Base-by-base conservation (phyloP, 2,329 filamentous ascomycete species). In the Talaromyces sp. region DNA sequence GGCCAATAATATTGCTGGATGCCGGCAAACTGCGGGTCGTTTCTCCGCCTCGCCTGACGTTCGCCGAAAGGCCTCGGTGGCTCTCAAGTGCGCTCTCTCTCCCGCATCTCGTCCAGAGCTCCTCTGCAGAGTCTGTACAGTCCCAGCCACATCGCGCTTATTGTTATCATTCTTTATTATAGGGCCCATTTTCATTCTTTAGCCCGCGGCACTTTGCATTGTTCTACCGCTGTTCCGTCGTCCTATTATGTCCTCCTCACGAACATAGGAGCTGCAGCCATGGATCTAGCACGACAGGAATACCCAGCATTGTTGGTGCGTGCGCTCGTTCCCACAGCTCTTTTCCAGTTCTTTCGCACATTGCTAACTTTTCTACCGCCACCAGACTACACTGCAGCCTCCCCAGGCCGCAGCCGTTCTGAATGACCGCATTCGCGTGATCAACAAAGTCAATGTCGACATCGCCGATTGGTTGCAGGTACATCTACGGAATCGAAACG, bases 401-500 rank as follows among this genome's bases (percentile, higher is more conserved):
- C 79, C 79, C 67, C 91, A 95, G 79, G 93, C 95, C 62, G 90
- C 92, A 43, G 83, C 85, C 58, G 84, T 91, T 62, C 84, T 98
- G 69, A 89, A 88, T 75, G 93, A 97, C 68, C 90, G 95, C 70
- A 85, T 98, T 68, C 90, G 89, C 76, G 86, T 91, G 76, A 93
- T 98, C 73, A 85, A 84, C 69, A 91, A 88, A 75, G 80, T 96
- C 78, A 97, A 99, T 77, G 78, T 82, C 68, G 91, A 97, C 73
- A 91, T 99, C 70, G 93, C 93, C 75, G 93, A 98, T 78, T 99
- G 93, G 91, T 84, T 99, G 64, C 89, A 93, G 88, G 93, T 96
- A 86, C 93, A 91, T 66, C 58, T 56, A 64, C 38, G 27, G 58
- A 35, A 50, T 19, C 9, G 21, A 35, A 4, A 14, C 1, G 19